Base-by-base conservation (phyloP, 192 early-diverging fungal species). In the Podila verticillata region DNA sequence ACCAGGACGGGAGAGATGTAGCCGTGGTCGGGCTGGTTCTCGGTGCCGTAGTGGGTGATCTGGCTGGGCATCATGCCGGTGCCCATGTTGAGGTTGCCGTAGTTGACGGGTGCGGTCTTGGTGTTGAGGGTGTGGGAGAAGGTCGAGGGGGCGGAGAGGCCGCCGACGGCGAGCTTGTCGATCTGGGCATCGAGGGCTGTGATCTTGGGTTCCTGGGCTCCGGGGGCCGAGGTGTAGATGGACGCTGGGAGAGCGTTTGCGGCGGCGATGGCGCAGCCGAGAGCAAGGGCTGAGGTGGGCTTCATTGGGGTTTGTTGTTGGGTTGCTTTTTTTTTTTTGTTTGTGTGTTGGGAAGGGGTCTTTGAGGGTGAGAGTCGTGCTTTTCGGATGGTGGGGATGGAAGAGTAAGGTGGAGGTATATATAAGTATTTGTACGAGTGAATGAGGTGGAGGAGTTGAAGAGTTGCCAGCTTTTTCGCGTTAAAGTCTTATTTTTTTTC, bases 11-110 rank as follows among this genome's bases (percentile, higher is more conserved):
- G 75, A 1, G 75, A 48, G n/a, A 80, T 68, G 39, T 67, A 62
- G 4, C 57, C 75, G 19, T 64, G 75, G 34, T 71, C 64, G 36
- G 75, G 75, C 22, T 80, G 75, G 30, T 80, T 57, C 65, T 80
- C 75, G 5, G 65, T 68, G 30, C 75, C 75, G 28, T 72, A 80
- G 39, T 80, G 75, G 15, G 66, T 69, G 19, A 80, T 28, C 29
- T 80, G 75, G 26, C 49, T 72, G 48, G 75, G 75, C 75, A 72
- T 67, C 64, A 72, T 62, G 22, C 75, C 75, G 2, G 75, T 80
- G 1, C 75, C 75, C 65, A 51, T 39, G 39, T 80, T 80, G 48
- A 80, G 57, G 56, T 80, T 80, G 2, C 75, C 75, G 47, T 72
- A 80, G 61, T 80, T 80, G 70, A 72, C 62, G 17, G 75, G 75